phyloP scores from a whole-genome alignment of 768 basidiomycete genomes.

The Naganishia randhawae region DNA sequence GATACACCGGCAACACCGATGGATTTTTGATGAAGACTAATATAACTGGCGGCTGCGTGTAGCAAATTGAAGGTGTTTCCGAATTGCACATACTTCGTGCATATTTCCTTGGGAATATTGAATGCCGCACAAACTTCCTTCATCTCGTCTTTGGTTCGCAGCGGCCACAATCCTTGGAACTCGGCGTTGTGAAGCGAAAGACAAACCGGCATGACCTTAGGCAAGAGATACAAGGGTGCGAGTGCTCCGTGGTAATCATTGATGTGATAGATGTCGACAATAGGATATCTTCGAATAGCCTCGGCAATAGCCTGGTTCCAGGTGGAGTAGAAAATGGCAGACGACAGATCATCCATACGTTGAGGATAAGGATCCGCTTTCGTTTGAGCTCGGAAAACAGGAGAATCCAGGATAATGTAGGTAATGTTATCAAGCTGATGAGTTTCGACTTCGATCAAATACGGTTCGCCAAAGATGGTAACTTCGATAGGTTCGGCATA shows the following conservation, averaged over 20 bases:
- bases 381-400: conserved; percentile 93
- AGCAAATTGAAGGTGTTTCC: conserved; percentile 96
- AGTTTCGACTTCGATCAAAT: conserved; percentile 91
- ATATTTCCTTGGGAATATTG: conserved; percentile 93
- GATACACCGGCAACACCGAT: conserved; percentile 93
- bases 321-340: conserved; percentile 95
- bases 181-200: conserved; percentile 94
- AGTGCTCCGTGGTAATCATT: conserved; percentile 92
- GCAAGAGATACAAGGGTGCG: conserved; percentile 82
- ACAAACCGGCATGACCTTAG: conserved; percentile 83
- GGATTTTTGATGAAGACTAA: conserved; percentile 87
- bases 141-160: conserved; percentile 96
- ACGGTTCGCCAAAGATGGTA: conserved; percentile 91
- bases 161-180: conserved; percentile 91
- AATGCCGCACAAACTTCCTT: conserved; percentile 97
- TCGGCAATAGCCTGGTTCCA: conserved; percentile 97
- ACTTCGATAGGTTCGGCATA: conserved; percentile 92
- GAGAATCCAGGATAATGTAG: conserved; percentile 86
- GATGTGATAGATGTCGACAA: conserved; percentile 88
- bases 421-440: conserved; percentile 92
- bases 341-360: conserved; percentile 93
- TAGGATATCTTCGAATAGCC: conserved; percentile 77
- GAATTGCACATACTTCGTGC: conserved; percentile 88
- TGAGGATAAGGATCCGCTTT: conserved; percentile 93
- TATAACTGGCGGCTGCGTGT: conserved; percentile 87